Percentiles rank a stretch among this genome's conserved stretches.
Evolutionary conservation across 768 basidiomycete genomes (phyloP).

Genomic region (Agrocybe praecox): DNA sequence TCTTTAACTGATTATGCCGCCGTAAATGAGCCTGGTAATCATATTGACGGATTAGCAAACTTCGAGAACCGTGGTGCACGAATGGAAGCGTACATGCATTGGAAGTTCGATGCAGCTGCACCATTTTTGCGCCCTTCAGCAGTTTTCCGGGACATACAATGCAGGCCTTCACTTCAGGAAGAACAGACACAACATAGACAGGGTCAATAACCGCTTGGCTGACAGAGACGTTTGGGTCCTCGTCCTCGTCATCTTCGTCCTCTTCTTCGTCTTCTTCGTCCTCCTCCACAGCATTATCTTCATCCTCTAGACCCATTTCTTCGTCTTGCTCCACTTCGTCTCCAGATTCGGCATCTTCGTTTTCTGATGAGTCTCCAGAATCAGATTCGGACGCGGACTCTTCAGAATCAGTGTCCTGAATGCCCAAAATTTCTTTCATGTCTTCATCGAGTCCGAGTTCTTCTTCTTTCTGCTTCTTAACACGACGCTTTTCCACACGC

Average conservation of each 20-base stretch:
- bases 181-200: conserved; percentile 57
- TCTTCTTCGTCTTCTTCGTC: conserved; percentile 29
- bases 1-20: conserved; percentile 53
- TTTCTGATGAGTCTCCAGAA: conserved; percentile 23
- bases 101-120: conserved; percentile 58
- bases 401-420: conserved; percentile 78
- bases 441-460: conserved; percentile 65
- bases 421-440: conserved; percentile 62
- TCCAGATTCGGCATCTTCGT: conserved; percentile 18
- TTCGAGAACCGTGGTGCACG: conserved; percentile 3
- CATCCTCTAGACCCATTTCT: conserved; percentile 28
- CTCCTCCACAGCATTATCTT: conserved; percentile 18
- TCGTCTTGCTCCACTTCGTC: conserved; percentile 30
- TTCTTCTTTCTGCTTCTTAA: conserved; percentile 64
- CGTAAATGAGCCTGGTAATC: conserved; percentile 61
- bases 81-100: conserved; percentile 54
- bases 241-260: conserved; percentile 27
- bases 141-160: conserved; percentile 72
- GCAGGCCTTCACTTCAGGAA: conserved; percentile 61
- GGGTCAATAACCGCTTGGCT: conserved; percentile 64
- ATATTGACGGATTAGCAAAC: conserved; percentile 8
- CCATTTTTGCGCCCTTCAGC: conserved; percentile 63
- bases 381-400: conserved; percentile 67
- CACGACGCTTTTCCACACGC: conserved; percentile 68
- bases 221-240: conserved; percentile 52